Percentiles rank a stretch among this genome's conserved stretches.
Conservation (phyloP, 1,284 basidiomycete species). For the Tilletia walkeri region DNA sequence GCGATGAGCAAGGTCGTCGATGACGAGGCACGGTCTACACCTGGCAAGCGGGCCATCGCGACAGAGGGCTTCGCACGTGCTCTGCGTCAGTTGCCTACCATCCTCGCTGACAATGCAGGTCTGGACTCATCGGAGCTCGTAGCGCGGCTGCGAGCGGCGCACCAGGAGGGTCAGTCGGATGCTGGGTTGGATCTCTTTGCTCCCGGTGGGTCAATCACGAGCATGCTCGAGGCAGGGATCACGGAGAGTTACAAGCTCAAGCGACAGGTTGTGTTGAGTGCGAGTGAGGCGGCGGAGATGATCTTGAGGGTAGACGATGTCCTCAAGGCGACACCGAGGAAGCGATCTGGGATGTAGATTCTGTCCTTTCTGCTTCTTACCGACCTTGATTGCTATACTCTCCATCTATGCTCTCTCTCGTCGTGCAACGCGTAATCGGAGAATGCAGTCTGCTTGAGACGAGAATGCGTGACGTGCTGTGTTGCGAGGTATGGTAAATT, state of each 20-base stretch:
- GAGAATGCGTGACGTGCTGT: too few relatives aligned
- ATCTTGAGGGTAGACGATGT: slow-evolving; percentile 79
- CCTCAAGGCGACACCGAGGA: slow-evolving; percentile 63
- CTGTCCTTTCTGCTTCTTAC: background rate
- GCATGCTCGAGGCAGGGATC: slow-evolving; percentile 82
- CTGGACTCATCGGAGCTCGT: slow-evolving; percentile 96
- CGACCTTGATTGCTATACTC: too few relatives aligned
- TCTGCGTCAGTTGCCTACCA: slow-evolving; percentile 67
- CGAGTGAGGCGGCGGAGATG: slow-evolving; percentile 97
- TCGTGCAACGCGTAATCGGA: too few relatives aligned
- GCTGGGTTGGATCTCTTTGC: slow-evolving; percentile 88
- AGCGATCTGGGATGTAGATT: slow-evolving; percentile 60
- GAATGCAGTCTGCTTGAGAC: too few relatives aligned
- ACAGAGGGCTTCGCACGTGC: slow-evolving; percentile 87
- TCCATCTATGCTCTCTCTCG: too few relatives aligned
- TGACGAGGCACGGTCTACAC: slow-evolving; percentile 76
- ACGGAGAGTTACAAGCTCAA: slow-evolving; percentile 98
- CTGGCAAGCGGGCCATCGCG: slow-evolving; percentile 94
- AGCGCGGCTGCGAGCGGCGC: slow-evolving; percentile 81
- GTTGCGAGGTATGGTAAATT: too few relatives aligned
- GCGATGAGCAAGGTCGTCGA: slow-evolving; percentile 93
- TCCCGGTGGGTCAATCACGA: slow-evolving; percentile 69
- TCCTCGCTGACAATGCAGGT: slow-evolving; percentile 95
- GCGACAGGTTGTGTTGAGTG: slow-evolving; percentile 86
- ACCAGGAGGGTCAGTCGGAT: slow-evolving; percentile 81